Percentiles rank a stretch among this genome's conserved stretches.
Conservation (phyloP, 75 land plant species). For the Pinus albicaulis region DNA sequence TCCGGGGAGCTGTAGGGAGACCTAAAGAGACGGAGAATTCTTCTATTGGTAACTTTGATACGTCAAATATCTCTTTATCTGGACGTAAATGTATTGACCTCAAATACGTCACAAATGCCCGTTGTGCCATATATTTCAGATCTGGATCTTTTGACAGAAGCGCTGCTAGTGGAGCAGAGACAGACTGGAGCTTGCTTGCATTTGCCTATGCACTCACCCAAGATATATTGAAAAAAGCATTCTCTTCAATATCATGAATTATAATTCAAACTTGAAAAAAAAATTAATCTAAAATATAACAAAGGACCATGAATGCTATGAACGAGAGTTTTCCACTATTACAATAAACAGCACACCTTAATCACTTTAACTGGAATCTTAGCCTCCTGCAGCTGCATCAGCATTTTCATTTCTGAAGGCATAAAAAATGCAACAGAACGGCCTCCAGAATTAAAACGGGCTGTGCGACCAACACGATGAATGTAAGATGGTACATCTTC, state of each 20-base stretch:
- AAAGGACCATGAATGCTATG: neutral
- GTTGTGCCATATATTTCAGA: slow-evolving; percentile 72
- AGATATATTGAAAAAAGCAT: neutral
- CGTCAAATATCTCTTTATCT: slow-evolving; percentile 85
- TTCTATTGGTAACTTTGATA: slow-evolving; percentile 61
- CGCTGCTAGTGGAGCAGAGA: slow-evolving; percentile 64
- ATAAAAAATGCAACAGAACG: slow-evolving; percentile 70
- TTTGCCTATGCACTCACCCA: slow-evolving; percentile 52
- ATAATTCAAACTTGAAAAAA: neutral
- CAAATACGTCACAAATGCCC: slow-evolving; percentile 82
- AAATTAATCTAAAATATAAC: neutral
- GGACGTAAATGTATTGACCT: slow-evolving; percentile 57
- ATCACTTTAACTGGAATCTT: slow-evolving; percentile 69
- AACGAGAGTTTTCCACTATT: neutral
- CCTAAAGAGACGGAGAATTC: slow-evolving; percentile 88
- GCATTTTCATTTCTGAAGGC: slow-evolving; percentile 83
- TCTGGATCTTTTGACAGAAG: slow-evolving; percentile 79
- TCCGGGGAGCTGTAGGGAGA: slow-evolving; percentile 83
- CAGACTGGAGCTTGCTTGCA: slow-evolving; percentile 49
- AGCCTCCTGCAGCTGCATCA: slow-evolving; percentile 53
- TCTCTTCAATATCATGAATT: neutral
- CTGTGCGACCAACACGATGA: slow-evolving; percentile 98
- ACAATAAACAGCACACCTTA: slow-evolving; percentile 45
- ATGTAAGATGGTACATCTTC: slow-evolving; percentile 90
- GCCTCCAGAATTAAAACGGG: slow-evolving; percentile 82